Percentiles rank a stretch among this genome's conserved stretches.
Evolutionary conservation across 331 rosid genomes (phyloP).

Genomic region (Cydonia oblonga): DNA sequence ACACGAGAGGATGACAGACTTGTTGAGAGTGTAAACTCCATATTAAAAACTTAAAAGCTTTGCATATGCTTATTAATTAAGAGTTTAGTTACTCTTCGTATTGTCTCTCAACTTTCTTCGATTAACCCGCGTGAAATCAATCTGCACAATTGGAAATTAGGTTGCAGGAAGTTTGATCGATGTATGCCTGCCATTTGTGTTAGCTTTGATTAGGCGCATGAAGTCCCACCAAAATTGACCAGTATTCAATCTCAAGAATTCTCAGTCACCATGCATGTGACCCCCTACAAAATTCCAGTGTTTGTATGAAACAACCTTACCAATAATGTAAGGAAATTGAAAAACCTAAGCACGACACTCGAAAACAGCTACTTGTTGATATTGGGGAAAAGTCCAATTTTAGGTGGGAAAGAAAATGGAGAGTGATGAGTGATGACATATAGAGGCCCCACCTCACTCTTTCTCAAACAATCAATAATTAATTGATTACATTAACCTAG

Average conservation of each 20-base stretch:
- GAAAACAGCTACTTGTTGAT: background rate
- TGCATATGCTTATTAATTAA: too few species aligned
- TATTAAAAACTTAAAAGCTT: too few species aligned
- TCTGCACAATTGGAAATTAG: background rate
- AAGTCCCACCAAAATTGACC: constrained; percentile 4
- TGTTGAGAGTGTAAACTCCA: too few species aligned
- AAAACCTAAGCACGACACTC: background rate
- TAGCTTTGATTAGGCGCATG: background rate
- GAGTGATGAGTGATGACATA: background rate
- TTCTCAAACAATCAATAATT: background rate
- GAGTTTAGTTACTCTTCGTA: background rate
- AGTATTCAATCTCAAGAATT: background rate
- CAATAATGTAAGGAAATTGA: background rate
- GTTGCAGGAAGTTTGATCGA: background rate
- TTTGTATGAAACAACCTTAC: background rate
- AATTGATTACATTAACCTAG: background rate
- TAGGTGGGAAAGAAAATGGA: constrained; percentile 15
- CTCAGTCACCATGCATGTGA: background rate
- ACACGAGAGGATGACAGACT: background rate
- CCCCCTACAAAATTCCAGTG: background rate
- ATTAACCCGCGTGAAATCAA: background rate
- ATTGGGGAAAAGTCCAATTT: constrained; percentile 5
- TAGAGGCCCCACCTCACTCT: constrained; percentile 1
- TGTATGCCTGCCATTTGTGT: background rate
- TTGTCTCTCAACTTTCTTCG: background rate